Evolutionary conservation across 129 eudicot genomes (phyloP), one percentile per base, ranked within the genome.

Genomic region (Flaveria ramosissima): DNA sequence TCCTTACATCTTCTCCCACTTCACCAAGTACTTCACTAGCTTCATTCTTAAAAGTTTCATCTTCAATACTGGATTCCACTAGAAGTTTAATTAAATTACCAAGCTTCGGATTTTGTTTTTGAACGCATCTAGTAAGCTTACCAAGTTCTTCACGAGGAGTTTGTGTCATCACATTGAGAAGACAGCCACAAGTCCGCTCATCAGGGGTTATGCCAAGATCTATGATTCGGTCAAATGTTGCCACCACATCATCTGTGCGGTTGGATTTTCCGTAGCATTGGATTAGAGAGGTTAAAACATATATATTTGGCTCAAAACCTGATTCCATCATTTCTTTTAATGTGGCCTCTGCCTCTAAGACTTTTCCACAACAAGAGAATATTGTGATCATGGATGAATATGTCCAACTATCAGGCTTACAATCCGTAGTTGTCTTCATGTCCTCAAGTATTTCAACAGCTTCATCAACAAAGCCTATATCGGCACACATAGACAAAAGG

Each of bases 201-300:
- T 94, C 99, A 1, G 96, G 96, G 24, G 88, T 75, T 63, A 94
- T 85, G 20, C 85, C 89, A 41, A 84, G 85, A 59, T 85, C 89
- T 12, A 82, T 26, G 52, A 89, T 69, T 72, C 74, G 69, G 83
- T 91, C 77, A 79, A 91, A 87, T 5, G 94, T 89, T 79, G 75
- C 83, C 36, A 94, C 92, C 9, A 91, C 97, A 66, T 89, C 96
- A 74, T 89, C 93, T 30, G 83, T 83, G 0, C 82, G 89, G 74
- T 83, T 84, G 16, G 96, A 89, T 84, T 89, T 94, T 59, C 99
- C 99, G 47, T 94, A 94, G 82, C 97, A 91, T 78, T 94, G 97
- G 27, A 94, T 86, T 36, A 94, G 55, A 51, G 99, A 94, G 45
- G 99, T 94, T 7, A 88, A 74, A 32, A 94, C 84, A 69, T 84